These are phyloP conservation scores for Magnolia officinalis DNA, from an alignment of 164 flowering plant genomes.

Conservation along the genomic window DNA sequence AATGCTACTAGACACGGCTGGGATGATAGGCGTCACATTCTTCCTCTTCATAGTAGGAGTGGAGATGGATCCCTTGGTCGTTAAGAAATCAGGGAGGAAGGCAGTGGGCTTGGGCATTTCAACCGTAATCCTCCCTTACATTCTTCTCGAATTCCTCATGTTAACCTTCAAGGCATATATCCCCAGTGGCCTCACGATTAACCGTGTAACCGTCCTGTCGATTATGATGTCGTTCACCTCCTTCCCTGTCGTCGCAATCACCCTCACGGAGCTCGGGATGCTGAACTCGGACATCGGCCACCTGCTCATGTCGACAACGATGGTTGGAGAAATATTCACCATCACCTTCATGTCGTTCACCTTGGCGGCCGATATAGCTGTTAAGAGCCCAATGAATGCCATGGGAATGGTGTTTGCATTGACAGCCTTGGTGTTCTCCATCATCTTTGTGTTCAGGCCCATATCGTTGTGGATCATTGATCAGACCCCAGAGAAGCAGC, in stretches of 20 bases:
- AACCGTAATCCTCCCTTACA: not conserved
- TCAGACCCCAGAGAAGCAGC: slow-evolving; percentile 45
- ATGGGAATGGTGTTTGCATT: slow-evolving; percentile 27
- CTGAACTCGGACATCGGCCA: slow-evolving; percentile 64
- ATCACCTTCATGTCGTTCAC: slow-evolving; percentile 19
- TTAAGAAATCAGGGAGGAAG: not conserved
- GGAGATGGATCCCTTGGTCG: not conserved
- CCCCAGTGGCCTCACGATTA: not conserved
- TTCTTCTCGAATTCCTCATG: not conserved
- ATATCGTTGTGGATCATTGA: slow-evolving; percentile 28
- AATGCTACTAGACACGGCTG: not conserved
- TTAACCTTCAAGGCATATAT: not conserved
- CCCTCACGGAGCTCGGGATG: slow-evolving; percentile 52
- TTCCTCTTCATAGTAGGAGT: not conserved
- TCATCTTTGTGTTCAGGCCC: slow-evolving; percentile 13
- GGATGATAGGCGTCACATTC: not conserved
- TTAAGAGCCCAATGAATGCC: slow-evolving; percentile 18
- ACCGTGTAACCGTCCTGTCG: too few relatives aligned
- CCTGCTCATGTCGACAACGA: slow-evolving; percentile 31
- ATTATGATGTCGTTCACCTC: slow-evolving; percentile 28
- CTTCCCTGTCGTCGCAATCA: slow-evolving; percentile 43
- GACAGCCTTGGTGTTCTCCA: not conserved
- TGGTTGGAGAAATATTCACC: slow-evolving; percentile 25
- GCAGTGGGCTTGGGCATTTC: not conserved
- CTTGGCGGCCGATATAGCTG: slow-evolving; percentile 9